A percentile compares a stretch with the other conserved stretches of the same genome.
phyloP scores from a whole-genome alignment of 2,329 filamentous ascomycete genomes.

The Colletotrichum salicis region DNA sequence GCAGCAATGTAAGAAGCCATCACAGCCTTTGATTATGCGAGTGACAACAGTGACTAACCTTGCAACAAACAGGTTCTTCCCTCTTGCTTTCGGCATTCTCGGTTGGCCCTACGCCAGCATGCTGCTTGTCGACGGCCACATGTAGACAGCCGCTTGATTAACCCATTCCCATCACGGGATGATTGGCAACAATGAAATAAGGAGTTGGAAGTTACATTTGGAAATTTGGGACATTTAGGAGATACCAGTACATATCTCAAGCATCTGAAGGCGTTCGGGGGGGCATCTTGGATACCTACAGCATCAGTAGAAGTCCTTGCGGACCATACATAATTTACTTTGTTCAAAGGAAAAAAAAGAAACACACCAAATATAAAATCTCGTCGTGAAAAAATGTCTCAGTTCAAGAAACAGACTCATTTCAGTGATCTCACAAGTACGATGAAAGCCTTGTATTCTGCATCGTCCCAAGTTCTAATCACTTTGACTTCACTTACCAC shows the following conservation, averaged over 20 bases:
- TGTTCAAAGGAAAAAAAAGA: conserved; percentile 17
- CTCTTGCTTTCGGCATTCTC: conserved; percentile 20
- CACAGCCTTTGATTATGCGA: neutral
- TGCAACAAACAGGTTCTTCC: conserved; percentile 7
- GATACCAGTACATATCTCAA: conserved; percentile 34
- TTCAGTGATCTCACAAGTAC: neutral
- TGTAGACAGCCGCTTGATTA: conserved; percentile 3
- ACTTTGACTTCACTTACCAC: conserved; percentile 15
- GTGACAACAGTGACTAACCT: conserved; percentile 5
- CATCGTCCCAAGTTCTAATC: neutral
- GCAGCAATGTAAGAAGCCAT: conserved; percentile 47
- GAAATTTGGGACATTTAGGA: conserved; percentile 16
- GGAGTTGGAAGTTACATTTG: conserved; percentile 15
- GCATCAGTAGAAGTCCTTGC: conserved; percentile 23
- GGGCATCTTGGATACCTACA: conserved; percentile 10
- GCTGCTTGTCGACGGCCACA: conserved; percentile 21
- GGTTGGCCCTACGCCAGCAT: conserved; percentile 35
- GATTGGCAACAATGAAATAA: neutral
- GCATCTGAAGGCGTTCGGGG: conserved; percentile 24
- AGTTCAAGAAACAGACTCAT: neutral
- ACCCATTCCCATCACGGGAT: neutral
- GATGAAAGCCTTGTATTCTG: neutral
- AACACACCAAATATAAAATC: no score
- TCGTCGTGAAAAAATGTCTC: neutral
- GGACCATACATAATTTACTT: conserved; percentile 27